These are phyloP conservation scores for Elaeis oleifera DNA, from an alignment of 202 grass and related monocot species.

Conservation along the genomic window DNA sequence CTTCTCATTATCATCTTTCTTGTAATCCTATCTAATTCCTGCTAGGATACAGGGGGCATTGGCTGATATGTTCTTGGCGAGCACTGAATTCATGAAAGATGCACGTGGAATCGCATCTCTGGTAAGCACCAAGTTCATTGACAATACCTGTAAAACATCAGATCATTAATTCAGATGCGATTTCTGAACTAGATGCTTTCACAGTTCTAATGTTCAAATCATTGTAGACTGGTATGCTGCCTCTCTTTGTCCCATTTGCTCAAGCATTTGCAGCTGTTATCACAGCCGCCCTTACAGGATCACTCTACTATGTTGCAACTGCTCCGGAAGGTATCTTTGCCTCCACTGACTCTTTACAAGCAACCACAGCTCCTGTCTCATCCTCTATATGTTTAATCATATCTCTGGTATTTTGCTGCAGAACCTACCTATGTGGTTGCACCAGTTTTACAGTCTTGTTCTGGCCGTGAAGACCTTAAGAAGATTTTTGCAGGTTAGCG, in stretches of 20 bases:
- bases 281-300: slow-evolving; percentile 82
- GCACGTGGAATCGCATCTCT: slow-evolving; percentile 68
- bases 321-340: slow-evolving; percentile 54
- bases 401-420: slow-evolving; percentile 22
- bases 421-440: slow-evolving; percentile 90
- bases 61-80: slow-evolving; percentile 70
- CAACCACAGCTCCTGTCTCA: background rate
- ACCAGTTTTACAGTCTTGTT: slow-evolving; percentile 48
- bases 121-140: slow-evolving; percentile 27
- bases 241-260: slow-evolving; percentile 79
- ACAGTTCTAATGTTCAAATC: background rate
- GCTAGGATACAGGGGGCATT: slow-evolving; percentile 45
- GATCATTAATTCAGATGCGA: too few relatives aligned
- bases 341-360: background rate
- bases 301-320: slow-evolving; percentile 76
- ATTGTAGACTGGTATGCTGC: slow-evolving; percentile 69
- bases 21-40: too few relatives aligned
- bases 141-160: too few relatives aligned
- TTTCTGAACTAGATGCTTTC: too few relatives aligned
- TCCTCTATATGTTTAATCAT: background rate
- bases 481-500: slow-evolving; percentile 68
- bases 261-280: slow-evolving; percentile 87
- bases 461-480: slow-evolving; percentile 62
- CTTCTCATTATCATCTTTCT: too few relatives aligned
- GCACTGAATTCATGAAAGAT: slow-evolving; percentile 90